These are phyloP conservation scores for Diaporthe ampelina DNA, from an alignment of 2,329 filamentous ascomycete species.

Conservation along the genomic window DNA sequence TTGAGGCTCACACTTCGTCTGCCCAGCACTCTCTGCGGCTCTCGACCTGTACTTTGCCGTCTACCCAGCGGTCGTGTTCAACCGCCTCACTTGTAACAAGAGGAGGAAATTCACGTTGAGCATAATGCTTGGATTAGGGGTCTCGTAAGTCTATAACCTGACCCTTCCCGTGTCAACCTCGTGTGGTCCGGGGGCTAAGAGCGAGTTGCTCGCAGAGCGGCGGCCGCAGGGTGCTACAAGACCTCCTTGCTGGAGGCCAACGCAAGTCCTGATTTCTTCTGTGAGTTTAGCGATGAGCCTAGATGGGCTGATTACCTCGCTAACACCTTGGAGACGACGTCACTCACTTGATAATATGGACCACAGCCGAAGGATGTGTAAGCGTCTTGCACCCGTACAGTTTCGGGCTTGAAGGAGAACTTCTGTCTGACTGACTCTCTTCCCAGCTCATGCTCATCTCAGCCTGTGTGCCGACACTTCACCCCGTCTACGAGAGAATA, in stretches of 20 bases:
- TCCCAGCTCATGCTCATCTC: constrained; percentile 25
- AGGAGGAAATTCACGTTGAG: constrained; percentile 18
- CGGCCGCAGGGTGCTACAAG: constrained; percentile 19
- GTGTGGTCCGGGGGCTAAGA: background rate
- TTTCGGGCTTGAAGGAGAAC: too few species aligned
- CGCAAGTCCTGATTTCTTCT: constrained; percentile 18
- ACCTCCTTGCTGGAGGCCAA: constrained; percentile 6
- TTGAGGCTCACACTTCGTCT: background rate
- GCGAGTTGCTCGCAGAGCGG: background rate
- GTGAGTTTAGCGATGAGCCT: background rate
- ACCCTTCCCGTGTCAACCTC: too few species aligned
- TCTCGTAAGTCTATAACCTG: background rate
- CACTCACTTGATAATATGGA: background rate
- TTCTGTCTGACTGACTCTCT: background rate
- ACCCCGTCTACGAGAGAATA: constrained; percentile 23
- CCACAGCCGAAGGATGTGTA: constrained; percentile 11
- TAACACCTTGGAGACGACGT: background rate
- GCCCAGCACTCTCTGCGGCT: constrained; percentile 23
- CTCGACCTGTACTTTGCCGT: constrained; percentile 22
- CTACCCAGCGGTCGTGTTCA: constrained; percentile 14
- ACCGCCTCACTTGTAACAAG: constrained; percentile 11
- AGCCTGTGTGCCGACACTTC: constrained; percentile 20
- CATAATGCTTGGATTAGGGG: constrained; percentile 22
- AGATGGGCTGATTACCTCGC: background rate
- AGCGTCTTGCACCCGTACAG: background rate